Evolutionary conservation across 139 green algal species (phyloP), one percentile per base, ranked within the genome.

Genomic region (Asterochloris sp.): DNA sequence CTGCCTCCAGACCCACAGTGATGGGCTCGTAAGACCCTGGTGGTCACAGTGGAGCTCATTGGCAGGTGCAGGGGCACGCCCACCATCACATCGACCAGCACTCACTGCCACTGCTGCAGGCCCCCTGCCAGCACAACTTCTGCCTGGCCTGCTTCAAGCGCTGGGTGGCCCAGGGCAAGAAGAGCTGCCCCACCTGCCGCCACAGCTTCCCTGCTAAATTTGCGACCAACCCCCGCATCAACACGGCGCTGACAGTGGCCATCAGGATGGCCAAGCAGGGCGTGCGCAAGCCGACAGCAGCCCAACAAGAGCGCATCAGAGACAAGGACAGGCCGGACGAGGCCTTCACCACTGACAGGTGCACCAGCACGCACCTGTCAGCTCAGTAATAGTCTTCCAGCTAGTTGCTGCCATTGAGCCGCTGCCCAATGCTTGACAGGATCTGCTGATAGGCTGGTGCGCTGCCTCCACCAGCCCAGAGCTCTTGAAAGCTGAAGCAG

Each of bases 81-180:
- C 38, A 54, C 38, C 38, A 54, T 54, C 38, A 54, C 38, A 54
- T 54, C 38, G 38, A 2, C 66, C 19, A 26, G 66, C 66, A 26
- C 38, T 73, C 29, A 21, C 24, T 73, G 61, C 29, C 16, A 47
- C 27, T 84, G 29, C 63, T 82, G 76, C 92, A 97, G 94, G 94
- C 95, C 0, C 92, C 95, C 27, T 98, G 95, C 90, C 95, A 98
- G 85, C 95, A 98, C 91, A 98, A 98, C 87, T 98, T 96, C 87
- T 98, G 95, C 88, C 89, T 98, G n/a, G 89, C 83, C 60, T 98
- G 95, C 88, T 95, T 98, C 88, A 93, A 91, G 64, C 91, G 90
- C 54, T 96, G 91, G 93, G 81, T 88, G 14, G 86, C 83, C 27
- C 91, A 95, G 78, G 89, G 86, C 73, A 97, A 98, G 82, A 94